phyloP scores from a whole-genome alignment of 208 protist genomes.

The Trypanosoma scelopori region DNA sequence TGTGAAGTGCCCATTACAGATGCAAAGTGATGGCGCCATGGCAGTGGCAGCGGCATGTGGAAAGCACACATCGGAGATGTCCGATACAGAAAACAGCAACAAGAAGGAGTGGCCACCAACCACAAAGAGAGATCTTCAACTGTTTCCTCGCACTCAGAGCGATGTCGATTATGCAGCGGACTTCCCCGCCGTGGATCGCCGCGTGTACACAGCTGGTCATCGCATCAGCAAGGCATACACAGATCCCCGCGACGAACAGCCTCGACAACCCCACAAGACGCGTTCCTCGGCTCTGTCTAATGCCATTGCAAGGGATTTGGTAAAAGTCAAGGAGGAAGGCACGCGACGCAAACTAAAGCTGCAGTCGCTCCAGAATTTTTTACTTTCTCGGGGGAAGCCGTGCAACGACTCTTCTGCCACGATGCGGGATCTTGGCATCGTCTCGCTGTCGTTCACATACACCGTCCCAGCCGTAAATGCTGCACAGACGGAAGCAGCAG shows the following conservation, averaged over 20 bases:
- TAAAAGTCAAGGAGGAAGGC: background rate
- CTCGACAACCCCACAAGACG: background rate
- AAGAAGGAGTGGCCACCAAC: background rate
- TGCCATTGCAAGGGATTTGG: background rate
- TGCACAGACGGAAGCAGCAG: slow-evolving; percentile 8
- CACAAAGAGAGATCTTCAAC: too few relatives aligned
- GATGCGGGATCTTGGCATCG: slow-evolving; percentile 12
- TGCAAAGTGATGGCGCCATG: background rate
- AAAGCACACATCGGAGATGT: background rate
- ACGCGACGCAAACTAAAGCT: background rate
- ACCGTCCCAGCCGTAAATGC: slow-evolving; percentile 18
- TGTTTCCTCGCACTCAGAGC: background rate
- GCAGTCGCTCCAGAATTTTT: background rate
- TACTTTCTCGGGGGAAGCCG: background rate
- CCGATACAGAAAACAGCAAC: background rate
- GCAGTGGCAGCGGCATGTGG: background rate
- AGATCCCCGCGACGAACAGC: background rate
- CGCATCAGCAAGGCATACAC: slow-evolving; percentile 24
- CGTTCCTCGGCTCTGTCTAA: background rate
- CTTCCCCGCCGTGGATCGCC: slow-evolving; percentile 26
- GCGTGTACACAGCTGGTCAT: slow-evolving; percentile 8
- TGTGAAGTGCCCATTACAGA: background rate
- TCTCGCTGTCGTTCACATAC: slow-evolving; percentile 13
- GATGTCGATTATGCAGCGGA: slow-evolving; percentile 10
- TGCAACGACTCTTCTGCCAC: background rate